phyloP scores from a whole-genome alignment of 1,284 basidiomycete species.

The Cutaneotrichosporon sp. region DNA sequence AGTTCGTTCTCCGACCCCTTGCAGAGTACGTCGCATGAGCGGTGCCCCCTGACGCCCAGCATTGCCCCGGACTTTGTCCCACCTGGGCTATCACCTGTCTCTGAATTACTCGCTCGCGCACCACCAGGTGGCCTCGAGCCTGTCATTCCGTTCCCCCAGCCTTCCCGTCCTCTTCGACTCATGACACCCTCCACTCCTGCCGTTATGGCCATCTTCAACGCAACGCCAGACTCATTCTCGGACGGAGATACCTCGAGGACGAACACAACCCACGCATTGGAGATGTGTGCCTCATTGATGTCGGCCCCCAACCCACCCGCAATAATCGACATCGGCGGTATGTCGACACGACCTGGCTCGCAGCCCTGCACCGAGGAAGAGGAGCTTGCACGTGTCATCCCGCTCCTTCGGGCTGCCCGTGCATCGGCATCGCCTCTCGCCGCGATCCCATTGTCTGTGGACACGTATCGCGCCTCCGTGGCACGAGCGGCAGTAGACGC shows the following conservation, averaged over 20 bases:
- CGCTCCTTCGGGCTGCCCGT: slow-evolving; percentile 56
- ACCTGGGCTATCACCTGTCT: slow-evolving; percentile 56
- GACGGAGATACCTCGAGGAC: slow-evolving; percentile 60
- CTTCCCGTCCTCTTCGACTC: slow-evolving; percentile 55
- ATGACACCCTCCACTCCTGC: slow-evolving; percentile 52
- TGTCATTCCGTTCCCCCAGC: slow-evolving; percentile 40
- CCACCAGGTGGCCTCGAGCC: slow-evolving; percentile 58
- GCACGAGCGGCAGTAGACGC: slow-evolving; percentile 70
- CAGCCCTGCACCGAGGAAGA: slow-evolving; percentile 64
- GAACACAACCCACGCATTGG: slow-evolving; percentile 27
- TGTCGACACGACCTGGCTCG: slow-evolving; percentile 77
- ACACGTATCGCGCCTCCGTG: slow-evolving; percentile 85
- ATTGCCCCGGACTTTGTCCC: slow-evolving; percentile 60
- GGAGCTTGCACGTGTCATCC: slow-evolving; percentile 69
- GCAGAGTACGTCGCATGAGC: slow-evolving; percentile 54
- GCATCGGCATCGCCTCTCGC: slow-evolving; percentile 23
- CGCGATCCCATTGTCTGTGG: slow-evolving; percentile 69
- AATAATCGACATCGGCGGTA: slow-evolving; percentile 90
- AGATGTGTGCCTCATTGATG: slow-evolving; percentile 23
- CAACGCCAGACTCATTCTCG: slow-evolving; percentile 95
- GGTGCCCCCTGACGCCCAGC: slow-evolving; percentile 50
- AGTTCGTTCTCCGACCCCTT: slow-evolving; percentile 86
- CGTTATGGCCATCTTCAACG: slow-evolving; percentile 92
- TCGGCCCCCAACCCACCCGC: slow-evolving; percentile 47
- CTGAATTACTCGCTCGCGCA: slow-evolving; percentile 54